These are phyloP conservation scores for Blastocystis sp. DNA, from an alignment of 352 stramenopile species.

Conservation along the genomic window DNA sequence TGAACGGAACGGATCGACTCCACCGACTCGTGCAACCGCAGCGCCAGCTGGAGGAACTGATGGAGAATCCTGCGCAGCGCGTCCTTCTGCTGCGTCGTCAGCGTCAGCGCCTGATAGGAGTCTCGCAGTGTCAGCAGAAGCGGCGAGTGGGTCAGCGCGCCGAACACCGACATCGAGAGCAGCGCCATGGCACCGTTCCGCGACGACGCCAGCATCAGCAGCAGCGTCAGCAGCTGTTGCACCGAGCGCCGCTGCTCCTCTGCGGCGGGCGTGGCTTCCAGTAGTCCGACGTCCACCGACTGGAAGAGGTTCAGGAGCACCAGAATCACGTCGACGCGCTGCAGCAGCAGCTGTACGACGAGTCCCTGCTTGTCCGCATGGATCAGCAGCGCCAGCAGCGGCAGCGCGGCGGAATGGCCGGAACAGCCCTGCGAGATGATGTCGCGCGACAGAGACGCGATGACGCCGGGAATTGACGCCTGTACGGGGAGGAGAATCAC, in stretches of 20 bases:
- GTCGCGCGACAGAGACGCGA: background rate
- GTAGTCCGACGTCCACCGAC: background rate
- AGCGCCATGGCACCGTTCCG: background rate
- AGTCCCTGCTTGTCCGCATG: background rate
- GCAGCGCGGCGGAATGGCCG: background rate
- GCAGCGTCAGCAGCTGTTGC: background rate
- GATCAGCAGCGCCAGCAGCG: background rate
- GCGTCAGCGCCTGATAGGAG: background rate
- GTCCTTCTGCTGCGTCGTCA: background rate
- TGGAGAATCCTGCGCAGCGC: background rate
- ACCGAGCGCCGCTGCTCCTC: background rate
- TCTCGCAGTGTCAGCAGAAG: background rate
- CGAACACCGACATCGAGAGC: slow-evolving; percentile 11
- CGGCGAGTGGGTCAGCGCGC: background rate
- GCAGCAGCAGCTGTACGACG: background rate
- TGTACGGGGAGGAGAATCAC: background rate
- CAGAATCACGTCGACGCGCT: background rate
- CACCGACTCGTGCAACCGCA: background rate
- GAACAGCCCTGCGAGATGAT: background rate
- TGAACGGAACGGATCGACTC: background rate
- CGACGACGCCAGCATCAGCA: background rate
- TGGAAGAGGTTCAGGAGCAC: background rate
- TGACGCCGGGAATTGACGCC: background rate
- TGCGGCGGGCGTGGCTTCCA: background rate
- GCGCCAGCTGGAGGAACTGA: background rate